These are phyloP conservation scores for Xerocomus brunneocitrinus DNA, from an alignment of 768 basidiomycete genomes.

Conservation along the genomic window DNA sequence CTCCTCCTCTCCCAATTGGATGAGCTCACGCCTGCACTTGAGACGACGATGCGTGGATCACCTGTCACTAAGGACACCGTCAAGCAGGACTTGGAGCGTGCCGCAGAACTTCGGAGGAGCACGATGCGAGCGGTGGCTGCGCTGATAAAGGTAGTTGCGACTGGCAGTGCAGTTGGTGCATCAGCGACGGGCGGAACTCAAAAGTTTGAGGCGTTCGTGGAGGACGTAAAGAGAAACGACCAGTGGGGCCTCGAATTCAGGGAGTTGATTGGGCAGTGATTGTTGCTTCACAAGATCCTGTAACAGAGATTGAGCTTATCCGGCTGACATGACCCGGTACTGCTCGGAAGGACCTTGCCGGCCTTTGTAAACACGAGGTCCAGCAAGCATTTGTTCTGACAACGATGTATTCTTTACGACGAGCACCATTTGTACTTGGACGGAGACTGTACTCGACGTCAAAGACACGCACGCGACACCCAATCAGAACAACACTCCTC, in stretches of 20 bases:
- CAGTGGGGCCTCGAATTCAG: slow-evolving; percentile 66
- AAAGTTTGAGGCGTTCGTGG: slow-evolving; percentile 78
- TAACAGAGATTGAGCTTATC: background rate
- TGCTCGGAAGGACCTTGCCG: background rate
- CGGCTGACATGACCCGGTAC: background rate
- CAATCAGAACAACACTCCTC: slow-evolving; percentile 12
- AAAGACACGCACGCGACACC: slow-evolving; percentile 1
- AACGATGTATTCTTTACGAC: slow-evolving; percentile 11
- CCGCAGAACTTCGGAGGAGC: slow-evolving; percentile 87
- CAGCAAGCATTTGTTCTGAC: background rate
- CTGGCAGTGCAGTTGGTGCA: slow-evolving; percentile 49
- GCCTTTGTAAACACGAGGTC: background rate
- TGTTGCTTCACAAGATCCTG: background rate
- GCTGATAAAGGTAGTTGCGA: slow-evolving; percentile 63
- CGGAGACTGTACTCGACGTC: slow-evolving; percentile 9
- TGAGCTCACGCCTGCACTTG: slow-evolving; percentile 76
- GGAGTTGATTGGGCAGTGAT: slow-evolving; percentile 27
- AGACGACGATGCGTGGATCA: slow-evolving; percentile 86
- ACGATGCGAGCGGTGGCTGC: slow-evolving; percentile 85
- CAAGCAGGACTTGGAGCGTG: slow-evolving; percentile 85
- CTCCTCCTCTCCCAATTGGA: slow-evolving; percentile 64
- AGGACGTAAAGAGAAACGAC: slow-evolving; percentile 60
- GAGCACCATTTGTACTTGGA: background rate
- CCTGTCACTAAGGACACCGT: slow-evolving; percentile 92
- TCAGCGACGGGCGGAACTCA: slow-evolving; percentile 23